Conservation (phyloP, 768 basidiomycete genomes). For the Mycena capillaripes region DNA sequence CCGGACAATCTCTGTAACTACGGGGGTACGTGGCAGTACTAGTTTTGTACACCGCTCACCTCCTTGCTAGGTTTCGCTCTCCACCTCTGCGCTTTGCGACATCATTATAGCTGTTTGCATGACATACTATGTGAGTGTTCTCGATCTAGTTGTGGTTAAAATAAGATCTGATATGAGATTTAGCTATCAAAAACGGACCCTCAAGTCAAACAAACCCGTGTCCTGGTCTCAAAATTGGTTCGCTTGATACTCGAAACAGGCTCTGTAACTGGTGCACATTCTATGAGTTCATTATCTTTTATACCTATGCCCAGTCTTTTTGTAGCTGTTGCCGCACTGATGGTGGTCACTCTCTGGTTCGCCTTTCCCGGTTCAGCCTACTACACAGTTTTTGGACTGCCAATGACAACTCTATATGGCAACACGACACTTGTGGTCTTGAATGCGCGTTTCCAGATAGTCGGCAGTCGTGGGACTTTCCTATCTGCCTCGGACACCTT, state of each 20-base stretch:
- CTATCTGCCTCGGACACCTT: neutral
- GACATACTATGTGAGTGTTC: neutral
- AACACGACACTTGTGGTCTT: neutral
- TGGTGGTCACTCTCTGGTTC: neutral
- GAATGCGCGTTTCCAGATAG: neutral
- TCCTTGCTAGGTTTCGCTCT: too few relatives aligned
- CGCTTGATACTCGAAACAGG: neutral
- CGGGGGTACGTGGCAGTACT: too few relatives aligned
- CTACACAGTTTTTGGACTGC: neutral
- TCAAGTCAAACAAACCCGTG: neutral
- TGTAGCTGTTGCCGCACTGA: neutral
- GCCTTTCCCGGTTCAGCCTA: neutral
- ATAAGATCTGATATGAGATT: neutral
- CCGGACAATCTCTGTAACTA: too few relatives aligned
- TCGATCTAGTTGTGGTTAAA: too few relatives aligned
- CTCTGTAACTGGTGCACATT: neutral
- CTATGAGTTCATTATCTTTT: neutral
- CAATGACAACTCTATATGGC: neutral
- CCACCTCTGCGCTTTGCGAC: neutral
- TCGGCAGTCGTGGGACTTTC: neutral
- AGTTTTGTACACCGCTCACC: too few relatives aligned
- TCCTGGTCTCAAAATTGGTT: neutral
- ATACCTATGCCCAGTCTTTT: neutral
- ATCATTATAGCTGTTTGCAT: conserved; percentile 5
- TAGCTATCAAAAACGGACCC: neutral